phyloP scores from a whole-genome alignment of 2,329 filamentous ascomycete species.

The Simplicillium aogashimaense region DNA sequence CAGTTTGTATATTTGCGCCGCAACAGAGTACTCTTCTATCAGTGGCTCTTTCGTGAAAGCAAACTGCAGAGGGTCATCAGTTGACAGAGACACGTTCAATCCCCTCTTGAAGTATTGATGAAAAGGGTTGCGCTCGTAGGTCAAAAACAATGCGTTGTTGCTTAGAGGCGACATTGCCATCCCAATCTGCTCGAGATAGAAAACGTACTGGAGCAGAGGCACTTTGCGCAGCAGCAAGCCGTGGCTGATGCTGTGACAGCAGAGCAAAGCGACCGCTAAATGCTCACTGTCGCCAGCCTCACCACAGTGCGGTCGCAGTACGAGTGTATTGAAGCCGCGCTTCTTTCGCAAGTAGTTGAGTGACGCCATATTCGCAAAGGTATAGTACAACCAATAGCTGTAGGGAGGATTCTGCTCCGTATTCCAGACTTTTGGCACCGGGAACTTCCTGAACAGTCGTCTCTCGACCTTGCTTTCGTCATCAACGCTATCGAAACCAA shows the following conservation, averaged over 20 bases:
- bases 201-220: slow-evolving; percentile 89
- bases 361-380: slow-evolving; percentile 88
- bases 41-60: slow-evolving; percentile 97
- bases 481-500: slow-evolving; percentile 95
- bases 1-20: slow-evolving; percentile 96
- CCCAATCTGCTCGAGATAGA: slow-evolving; percentile 95
- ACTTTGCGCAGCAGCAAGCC: slow-evolving; percentile 89
- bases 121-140: slow-evolving; percentile 95
- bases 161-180: slow-evolving; percentile 99
- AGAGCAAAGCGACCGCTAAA: slow-evolving; percentile 80
- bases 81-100: slow-evolving; percentile 90
- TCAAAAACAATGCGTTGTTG: slow-evolving; percentile 93
- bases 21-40: slow-evolving; percentile 96
- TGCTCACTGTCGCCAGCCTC: slow-evolving; percentile 97
- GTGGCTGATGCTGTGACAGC: slow-evolving; percentile 95
- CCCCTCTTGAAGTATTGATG: slow-evolving; percentile 91
- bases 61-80: slow-evolving; percentile 94
- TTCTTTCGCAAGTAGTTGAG: slow-evolving; percentile 86
- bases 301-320: slow-evolving; percentile 87
- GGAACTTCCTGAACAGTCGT: slow-evolving; percentile 91
- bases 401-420: slow-evolving; percentile 95
- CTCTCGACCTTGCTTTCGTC: slow-evolving; percentile 96
- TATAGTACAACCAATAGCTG: slow-evolving; percentile 98
- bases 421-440: slow-evolving; percentile 78
- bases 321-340: slow-evolving; percentile 91